Percentiles rank a stretch among this genome's conserved stretches.
These are phyloP conservation scores for Astrocystis sublimbata DNA, from an alignment of 495 filamentous ascomycete species.

Conservation along the genomic window DNA sequence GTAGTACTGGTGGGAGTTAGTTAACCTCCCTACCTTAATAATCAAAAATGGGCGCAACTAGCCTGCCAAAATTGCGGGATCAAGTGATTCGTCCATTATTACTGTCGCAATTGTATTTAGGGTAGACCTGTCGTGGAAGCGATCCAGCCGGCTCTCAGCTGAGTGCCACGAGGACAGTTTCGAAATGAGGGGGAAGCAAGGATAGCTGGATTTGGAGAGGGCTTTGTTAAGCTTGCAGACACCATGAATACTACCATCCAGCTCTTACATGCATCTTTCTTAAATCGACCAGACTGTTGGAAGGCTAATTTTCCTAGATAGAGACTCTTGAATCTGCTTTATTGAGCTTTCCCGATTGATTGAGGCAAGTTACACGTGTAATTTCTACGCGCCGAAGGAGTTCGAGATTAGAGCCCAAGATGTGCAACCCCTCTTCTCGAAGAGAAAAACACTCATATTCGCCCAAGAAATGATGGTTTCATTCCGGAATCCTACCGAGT, in stretches of 20 bases:
- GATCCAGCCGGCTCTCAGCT: no score
- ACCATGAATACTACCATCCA: not conserved
- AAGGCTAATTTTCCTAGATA: not conserved
- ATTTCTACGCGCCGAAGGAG: not conserved
- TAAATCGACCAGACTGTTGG: not conserved
- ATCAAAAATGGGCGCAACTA: not conserved
- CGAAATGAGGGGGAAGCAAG: no score
- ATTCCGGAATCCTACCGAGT: not conserved
- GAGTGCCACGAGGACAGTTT: no score
- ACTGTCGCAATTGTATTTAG: not conserved
- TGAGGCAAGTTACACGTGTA: not conserved
- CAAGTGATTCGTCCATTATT: not conserved
- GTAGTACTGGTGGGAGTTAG: not conserved
- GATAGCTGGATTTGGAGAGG: no score
- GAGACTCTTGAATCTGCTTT: not conserved
- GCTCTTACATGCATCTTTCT: not conserved
- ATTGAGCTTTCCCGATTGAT: not conserved
- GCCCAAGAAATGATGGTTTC: not conserved
- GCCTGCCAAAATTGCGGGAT: not conserved
- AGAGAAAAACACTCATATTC: not conserved
- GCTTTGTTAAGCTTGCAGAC: no score
- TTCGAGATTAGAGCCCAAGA: not conserved
- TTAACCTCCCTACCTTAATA: not conserved
- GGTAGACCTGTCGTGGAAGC: not conserved
- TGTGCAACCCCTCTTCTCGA: not conserved